Evolutionary conservation across 1,284 basidiomycete genomes (phyloP), one percentile per base, ranked within the genome.

Genomic region (Taiwanofungus camphoratus): DNA sequence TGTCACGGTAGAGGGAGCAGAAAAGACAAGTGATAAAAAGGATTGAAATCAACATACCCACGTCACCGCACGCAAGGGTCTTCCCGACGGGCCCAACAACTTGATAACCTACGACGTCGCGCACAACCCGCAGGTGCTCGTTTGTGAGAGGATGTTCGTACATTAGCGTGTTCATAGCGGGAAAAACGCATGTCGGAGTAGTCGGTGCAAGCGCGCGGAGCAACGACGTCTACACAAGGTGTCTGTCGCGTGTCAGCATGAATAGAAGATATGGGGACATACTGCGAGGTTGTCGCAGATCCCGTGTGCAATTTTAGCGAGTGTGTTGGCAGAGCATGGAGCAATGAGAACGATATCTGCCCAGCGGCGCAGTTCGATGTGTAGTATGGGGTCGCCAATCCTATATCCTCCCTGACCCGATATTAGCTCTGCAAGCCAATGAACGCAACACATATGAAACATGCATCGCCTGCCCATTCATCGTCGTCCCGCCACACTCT

Each of bases 151-250:
- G 92, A 58, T 99, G 93, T 50, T 88, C 76, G 60, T 89, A 98
- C 95, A 99, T 98, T 52, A 90, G 71, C 4, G 94, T 98, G 63
- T 99, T 99, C 95, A 98, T 99, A 0, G 96, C 95, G 3, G 95
- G 96, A 57, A 94, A 98, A 23, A 98, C 65, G 54, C 86, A 87
- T 13, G 90, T 92, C 2, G 87, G 86, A 0, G 87, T 95, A 2
- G 74, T 73, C 0, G 90, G 85, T 6, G 85, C 71, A 0, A 96
- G 70, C 0, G 94, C 95, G 13, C 95, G 83, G 46, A 99, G 76
- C 7, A 98, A 70, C 5, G 89, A 93, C 2, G 93, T 94, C 92
- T 95, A 49, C 2, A 36, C 4, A 34, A n/a, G n/a, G n/a, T n/a
- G n/a, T n/a, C n/a, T n/a, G n/a, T n/a, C n/a, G n/a, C n/a, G n/a